These are phyloP conservation scores for Prunus mongolica DNA, from an alignment of 306 rosid species.

Conservation along the genomic window DNA sequence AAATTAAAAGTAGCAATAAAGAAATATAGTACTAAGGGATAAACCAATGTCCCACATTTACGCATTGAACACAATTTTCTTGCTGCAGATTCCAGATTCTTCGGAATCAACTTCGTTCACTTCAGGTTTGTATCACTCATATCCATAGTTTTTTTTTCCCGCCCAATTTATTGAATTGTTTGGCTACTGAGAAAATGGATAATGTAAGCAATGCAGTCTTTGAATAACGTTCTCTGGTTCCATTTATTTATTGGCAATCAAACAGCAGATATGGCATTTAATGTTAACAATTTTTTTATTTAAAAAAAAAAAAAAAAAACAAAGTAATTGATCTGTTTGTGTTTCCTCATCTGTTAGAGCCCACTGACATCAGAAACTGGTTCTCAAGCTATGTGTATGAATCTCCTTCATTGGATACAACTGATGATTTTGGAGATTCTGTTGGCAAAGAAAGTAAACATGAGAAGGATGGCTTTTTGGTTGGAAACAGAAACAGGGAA, in stretches of 20 bases:
- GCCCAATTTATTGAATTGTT: background rate
- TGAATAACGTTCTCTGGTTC: background rate
- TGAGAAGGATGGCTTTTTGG: constrained; percentile 19
- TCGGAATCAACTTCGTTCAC: constrained; percentile 35
- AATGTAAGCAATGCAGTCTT: background rate
- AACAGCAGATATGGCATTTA: background rate
- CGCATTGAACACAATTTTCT: constrained; percentile 1
- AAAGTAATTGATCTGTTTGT: background rate
- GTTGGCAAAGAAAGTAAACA: constrained; percentile 22
- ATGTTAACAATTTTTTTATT: background rate
- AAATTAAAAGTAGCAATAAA: background rate
- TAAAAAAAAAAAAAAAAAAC: background rate
- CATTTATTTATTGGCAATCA: background rate
- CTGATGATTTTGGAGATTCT: constrained; percentile 26
- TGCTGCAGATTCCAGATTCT: constrained; percentile 38
- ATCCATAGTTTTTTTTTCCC: constrained; percentile 10
- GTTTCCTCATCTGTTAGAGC: constrained; percentile 42
- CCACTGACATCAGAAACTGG: constrained; percentile 71
- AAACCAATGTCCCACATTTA: background rate
- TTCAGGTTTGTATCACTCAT: constrained; percentile 54
- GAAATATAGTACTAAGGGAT: background rate
- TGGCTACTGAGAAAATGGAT: background rate
- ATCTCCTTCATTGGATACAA: constrained; percentile 39
- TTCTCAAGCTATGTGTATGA: constrained; percentile 67
- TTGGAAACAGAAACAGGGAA: constrained; percentile 11